Conservation (phyloP, 2,329 filamentous ascomycete species). For the Calonectria multiphialidica region DNA sequence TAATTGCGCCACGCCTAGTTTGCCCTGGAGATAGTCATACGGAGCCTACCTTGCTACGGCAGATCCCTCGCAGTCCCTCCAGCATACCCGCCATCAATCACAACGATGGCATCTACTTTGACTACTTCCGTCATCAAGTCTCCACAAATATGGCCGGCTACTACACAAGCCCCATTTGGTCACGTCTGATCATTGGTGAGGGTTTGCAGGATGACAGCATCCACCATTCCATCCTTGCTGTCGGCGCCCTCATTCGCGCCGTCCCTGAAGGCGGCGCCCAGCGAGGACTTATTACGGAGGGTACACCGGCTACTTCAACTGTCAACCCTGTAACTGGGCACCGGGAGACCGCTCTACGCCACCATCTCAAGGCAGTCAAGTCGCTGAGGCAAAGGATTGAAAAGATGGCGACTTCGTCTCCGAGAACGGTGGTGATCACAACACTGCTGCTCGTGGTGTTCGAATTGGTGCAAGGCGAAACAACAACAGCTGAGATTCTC, state of each 20-base stretch:
- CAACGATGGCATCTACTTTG: constrained; percentile 4
- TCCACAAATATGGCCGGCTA: constrained; percentile 2
- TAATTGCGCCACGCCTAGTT: not conserved
- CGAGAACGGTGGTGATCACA: not conserved
- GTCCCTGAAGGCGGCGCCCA: not conserved
- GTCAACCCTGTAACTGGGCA: not conserved
- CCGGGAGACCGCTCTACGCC: not conserved
- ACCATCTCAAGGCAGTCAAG: not conserved
- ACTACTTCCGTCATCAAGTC: constrained; percentile 1
- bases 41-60: not conserved
- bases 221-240: constrained; percentile 2
- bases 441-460: not conserved
- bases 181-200: not conserved
- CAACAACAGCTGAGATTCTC: not conserved
- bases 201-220: not conserved
- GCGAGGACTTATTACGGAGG: not conserved
- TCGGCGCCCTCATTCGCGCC: not conserved
- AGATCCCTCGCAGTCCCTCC: not conserved
- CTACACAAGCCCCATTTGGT: constrained; percentile 4
- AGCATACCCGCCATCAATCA: not conserved
- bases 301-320: not conserved
- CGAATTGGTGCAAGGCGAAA: not conserved
- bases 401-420: not conserved
- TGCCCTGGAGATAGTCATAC: not conserved
- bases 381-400: not conserved